Conservation (phyloP, 108 stramenopile genomes). For the Phaeodactylum tricornutum region DNA sequence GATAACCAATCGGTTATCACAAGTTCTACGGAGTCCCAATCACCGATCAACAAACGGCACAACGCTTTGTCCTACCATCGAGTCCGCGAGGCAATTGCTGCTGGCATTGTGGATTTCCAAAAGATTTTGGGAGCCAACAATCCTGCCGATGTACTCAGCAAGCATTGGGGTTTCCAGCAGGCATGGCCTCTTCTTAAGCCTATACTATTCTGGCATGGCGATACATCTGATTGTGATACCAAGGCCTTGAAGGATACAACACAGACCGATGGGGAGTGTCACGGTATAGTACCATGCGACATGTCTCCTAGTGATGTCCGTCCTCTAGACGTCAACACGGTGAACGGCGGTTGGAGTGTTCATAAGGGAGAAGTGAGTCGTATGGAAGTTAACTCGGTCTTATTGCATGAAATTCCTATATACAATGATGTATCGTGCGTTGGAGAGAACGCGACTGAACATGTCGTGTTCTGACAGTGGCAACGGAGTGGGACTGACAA, state of each 20-base stretch:
- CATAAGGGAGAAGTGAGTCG: too few species aligned
- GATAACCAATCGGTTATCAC: constrained; percentile 26
- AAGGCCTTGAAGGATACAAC: not conserved
- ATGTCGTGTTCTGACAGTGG: too few species aligned
- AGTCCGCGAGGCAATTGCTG: constrained; percentile 16
- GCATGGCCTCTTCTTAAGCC: not conserved
- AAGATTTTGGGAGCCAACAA: constrained; percentile 7
- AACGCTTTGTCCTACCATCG: constrained; percentile 9
- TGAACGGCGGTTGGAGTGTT: too few species aligned
- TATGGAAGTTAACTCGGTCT: too few species aligned
- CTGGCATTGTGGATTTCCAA: constrained; percentile 1
- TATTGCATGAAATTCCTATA: too few species aligned
- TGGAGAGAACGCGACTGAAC: too few species aligned
- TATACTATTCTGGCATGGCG: not conserved
- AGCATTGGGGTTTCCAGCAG: constrained; percentile 4
- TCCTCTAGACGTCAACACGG: too few species aligned
- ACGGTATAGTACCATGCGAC: too few species aligned
- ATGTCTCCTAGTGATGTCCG: too few species aligned
- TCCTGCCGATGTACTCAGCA: constrained; percentile 12
- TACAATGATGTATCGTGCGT: too few species aligned
- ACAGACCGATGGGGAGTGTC: too few species aligned
- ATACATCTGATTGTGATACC: not conserved
- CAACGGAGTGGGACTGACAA: too few species aligned
- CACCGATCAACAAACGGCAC: constrained; percentile 11
- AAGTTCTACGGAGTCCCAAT: constrained; percentile 4